Percentiles rank a stretch among this genome's conserved stretches.
Evolutionary conservation across 805 yeast species (phyloP).

Genomic region (Nakazawaea ishiwadae): DNA sequence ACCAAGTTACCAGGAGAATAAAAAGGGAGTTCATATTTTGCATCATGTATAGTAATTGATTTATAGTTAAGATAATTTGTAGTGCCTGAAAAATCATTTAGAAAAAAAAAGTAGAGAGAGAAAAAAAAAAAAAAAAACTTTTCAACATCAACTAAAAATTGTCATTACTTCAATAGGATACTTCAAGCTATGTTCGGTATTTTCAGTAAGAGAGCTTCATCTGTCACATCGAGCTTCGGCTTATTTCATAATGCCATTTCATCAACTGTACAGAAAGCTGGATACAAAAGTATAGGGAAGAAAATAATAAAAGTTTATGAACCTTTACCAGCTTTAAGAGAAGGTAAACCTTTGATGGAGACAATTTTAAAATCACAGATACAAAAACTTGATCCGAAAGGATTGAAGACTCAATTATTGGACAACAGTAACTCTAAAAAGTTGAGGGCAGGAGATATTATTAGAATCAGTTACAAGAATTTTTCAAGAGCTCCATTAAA

Average conservation of each 20-base stretch:
- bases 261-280: slow-evolving; percentile 1
- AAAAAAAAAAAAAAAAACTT: not conserved
- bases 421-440: slow-evolving; percentile 39
- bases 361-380: slow-evolving; percentile 48
- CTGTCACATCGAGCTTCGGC: not conserved
- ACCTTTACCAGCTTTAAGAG: slow-evolving; percentile 45
- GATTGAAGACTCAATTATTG: slow-evolving; percentile 57
- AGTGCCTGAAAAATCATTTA: no score
- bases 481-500: slow-evolving; percentile 57
- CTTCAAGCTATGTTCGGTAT: slow-evolving; percentile 8
- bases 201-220: slow-evolving; percentile 5
- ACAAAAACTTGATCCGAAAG: slow-evolving; percentile 64
- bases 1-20: no score
- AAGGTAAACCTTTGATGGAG: slow-evolving; percentile 39
- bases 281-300: slow-evolving; percentile 8
- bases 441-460: slow-evolving; percentile 77
- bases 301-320: slow-evolving; percentile 33
- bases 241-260: not conserved
- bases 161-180: no score
- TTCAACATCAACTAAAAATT: not conserved
- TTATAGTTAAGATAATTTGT: no score
- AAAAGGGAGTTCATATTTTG: no score
- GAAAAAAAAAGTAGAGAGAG: no score
- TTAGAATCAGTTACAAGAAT: slow-evolving; percentile 65
- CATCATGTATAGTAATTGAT: no score